Evolutionary conservation across 371 early-diverging fungal species (phyloP).

Genomic region (Fennellomyces sp.): DNA sequence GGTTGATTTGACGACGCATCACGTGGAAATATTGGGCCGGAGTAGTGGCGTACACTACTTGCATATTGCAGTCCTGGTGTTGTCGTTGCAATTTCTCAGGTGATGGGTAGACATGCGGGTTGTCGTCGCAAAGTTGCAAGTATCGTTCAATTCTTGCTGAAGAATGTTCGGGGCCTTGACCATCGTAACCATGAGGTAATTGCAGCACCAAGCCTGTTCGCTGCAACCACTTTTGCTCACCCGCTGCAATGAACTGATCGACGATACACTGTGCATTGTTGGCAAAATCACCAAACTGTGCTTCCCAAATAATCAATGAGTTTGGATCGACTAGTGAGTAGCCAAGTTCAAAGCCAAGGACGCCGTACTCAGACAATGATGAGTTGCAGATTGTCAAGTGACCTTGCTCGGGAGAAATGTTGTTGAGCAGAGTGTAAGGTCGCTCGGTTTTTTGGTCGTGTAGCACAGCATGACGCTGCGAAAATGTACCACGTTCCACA

Average conservation of each 20-base stretch:
- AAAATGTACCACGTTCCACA: slow-evolving; percentile 98
- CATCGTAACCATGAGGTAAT: slow-evolving; percentile 97
- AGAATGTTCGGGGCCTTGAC: slow-evolving; percentile 98
- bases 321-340: slow-evolving; percentile 94
- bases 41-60: slow-evolving; percentile 93
- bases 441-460: slow-evolving; percentile 86
- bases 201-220: slow-evolving; percentile 91
- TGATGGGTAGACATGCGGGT: slow-evolving; percentile 85
- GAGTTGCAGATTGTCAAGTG: slow-evolving; percentile 92
- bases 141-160: slow-evolving; percentile 94
- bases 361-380: slow-evolving; percentile 95
- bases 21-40: slow-evolving; percentile 97
- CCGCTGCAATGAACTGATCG: slow-evolving; percentile 94
- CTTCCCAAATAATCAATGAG: slow-evolving; percentile 95
- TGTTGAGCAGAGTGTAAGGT: slow-evolving; percentile 79
- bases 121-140: slow-evolving; percentile 93
- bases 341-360: slow-evolving; percentile 95
- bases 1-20: slow-evolving; percentile 92
- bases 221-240: slow-evolving; percentile 97
- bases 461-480: slow-evolving; percentile 95
- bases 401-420: slow-evolving; percentile 83
- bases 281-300: slow-evolving; percentile 98
- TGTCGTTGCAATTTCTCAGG: slow-evolving; percentile 83
- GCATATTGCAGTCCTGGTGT: slow-evolving; percentile 98
- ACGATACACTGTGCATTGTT: slow-evolving; percentile 97